Evolutionary conservation across 164 flowering plant species (phyloP), one percentile per base, ranked within the genome.

Genomic region (Echeveria elegans): DNA sequence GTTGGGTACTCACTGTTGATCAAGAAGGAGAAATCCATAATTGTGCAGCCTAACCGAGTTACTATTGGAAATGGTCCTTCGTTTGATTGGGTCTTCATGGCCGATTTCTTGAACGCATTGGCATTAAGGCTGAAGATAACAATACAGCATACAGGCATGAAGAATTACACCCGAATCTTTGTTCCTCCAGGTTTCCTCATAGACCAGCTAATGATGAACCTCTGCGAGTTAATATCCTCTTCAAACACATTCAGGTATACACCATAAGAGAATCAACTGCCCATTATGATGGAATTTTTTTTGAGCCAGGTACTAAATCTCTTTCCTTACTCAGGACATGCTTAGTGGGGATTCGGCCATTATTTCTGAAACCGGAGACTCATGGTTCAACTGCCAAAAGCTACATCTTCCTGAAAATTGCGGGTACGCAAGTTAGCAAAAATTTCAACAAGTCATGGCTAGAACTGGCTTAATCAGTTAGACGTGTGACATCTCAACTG

Each of bases 341-440:
- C 74, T 88, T 21, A 61, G 76, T 70, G 80, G 83, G 36, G 79
- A 85, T 11, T 77, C 72, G 31, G 86, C 93, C 19, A 85, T 86
- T 34, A 86, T 85, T 65, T 81, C 87, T 45, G 93, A 88, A 72
- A 86, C 93, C 41, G 93, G 90, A 37, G 93, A 88, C 72, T 88
- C 93, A 11, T 88, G 90, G 93, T 88, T 88, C 75, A 85, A 86
- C 64, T 88, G 90, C 72, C 90, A 82, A 72, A 88, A 88, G 74
- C 87, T 88, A 41, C 79, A 68, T 40, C 83, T 85, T 14, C 93
- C 93, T 18, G 80, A 80, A 73, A 80, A 81, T 73, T 88, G 93
- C 47, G 88, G 90, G 89, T 84, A 74, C 74, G 85, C 16, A 24
- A 29, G 45, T 40, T 40, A 2, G 45, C 45, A 40, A 40, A 40